phyloP scores from a whole-genome alignment of 768 basidiomycete genomes.

The Agaricus bisporus region DNA sequence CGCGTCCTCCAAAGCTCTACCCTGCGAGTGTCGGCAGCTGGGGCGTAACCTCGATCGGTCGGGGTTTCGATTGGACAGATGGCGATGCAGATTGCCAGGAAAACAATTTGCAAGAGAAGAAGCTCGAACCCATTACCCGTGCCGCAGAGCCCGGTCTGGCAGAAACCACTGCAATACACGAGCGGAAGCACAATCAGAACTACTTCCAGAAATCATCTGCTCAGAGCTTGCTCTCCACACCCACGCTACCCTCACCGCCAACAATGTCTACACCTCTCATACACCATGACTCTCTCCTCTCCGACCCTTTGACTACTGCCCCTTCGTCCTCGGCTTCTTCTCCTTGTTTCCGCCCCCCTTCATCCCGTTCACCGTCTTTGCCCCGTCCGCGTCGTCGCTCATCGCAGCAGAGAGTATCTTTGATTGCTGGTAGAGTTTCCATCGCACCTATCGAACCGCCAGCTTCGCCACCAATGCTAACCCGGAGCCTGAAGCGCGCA shows the following conservation, averaged over 20 bases:
- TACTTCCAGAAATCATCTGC: slow-evolving; percentile 12
- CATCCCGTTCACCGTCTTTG: slow-evolving; percentile 46
- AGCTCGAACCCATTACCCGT: slow-evolving; percentile 13
- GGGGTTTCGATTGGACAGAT: slow-evolving; percentile 70
- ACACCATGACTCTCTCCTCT: slow-evolving; percentile 1
- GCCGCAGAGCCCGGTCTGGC: slow-evolving; percentile 4
- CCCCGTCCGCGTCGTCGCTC: slow-evolving; percentile 70
- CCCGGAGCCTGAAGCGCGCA: slow-evolving; percentile 59
- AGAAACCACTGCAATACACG: slow-evolving; percentile 17
- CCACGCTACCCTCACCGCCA: slow-evolving; percentile 16
- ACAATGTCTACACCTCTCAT: slow-evolving; percentile 5
- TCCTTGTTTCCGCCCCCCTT: slow-evolving; percentile 22
- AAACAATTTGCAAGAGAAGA: slow-evolving; percentile 11
- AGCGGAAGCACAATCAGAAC: slow-evolving; percentile 24
- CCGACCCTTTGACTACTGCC: slow-evolving; percentile 17
- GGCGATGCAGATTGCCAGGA: slow-evolving; percentile 18
- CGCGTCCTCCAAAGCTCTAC: slow-evolving; percentile 35
- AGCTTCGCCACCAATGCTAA: slow-evolving; percentile 52
- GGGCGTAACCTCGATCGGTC: slow-evolving; percentile 81
- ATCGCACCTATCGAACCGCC: slow-evolving; percentile 75
- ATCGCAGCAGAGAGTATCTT: slow-evolving; percentile 79
- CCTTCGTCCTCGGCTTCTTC: slow-evolving; percentile 21
- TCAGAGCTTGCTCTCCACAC: slow-evolving; percentile 15
- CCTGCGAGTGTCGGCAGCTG: slow-evolving; percentile 71
- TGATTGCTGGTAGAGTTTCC: slow-evolving; percentile 75